phyloP scores from a whole-genome alignment of 2,329 filamentous ascomycete species.

The Paraphaeosphaeria minitans region DNA sequence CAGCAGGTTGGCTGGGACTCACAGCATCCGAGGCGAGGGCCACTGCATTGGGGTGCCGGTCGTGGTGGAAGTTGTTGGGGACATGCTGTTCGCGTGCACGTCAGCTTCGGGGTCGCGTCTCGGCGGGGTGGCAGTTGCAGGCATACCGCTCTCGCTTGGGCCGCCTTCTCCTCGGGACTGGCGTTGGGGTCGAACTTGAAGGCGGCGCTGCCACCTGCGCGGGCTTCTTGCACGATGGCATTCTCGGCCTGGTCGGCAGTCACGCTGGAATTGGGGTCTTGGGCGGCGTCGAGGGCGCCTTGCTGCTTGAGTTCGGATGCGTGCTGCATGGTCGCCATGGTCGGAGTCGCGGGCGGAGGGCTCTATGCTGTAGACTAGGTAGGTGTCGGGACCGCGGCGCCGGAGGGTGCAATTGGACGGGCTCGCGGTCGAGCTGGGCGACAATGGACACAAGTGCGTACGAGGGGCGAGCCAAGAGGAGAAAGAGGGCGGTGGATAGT shows the following conservation, averaged over 20 bases:
- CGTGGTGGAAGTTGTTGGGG: conserved; percentile 67
- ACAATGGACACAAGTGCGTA: neutral
- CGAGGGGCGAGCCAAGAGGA: neutral
- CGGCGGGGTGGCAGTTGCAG: conserved; percentile 6
- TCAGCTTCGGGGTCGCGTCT: neutral
- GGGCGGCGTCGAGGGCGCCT: conserved; percentile 77
- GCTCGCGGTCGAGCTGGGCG: conserved; percentile 5
- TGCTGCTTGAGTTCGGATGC: conserved; percentile 77
- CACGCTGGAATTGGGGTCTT: conserved; percentile 70
- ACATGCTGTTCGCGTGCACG: conserved; percentile 55
- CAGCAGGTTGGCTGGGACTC: conserved; percentile 23
- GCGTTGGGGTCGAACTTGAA: conserved; percentile 89
- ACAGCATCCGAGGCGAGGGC: conserved; percentile 78
- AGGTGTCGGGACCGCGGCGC: neutral
- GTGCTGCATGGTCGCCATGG: conserved; percentile 37
- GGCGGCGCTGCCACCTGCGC: conserved; percentile 76
- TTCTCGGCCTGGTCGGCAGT: conserved; percentile 73
- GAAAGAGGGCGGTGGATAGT: neutral
- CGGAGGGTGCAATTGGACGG: conserved; percentile 7
- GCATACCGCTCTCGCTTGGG: conserved; percentile 76
- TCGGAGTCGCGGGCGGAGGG: neutral
- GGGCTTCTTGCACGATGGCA: conserved; percentile 76
- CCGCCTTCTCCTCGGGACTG: conserved; percentile 79
- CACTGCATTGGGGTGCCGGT: conserved; percentile 66
- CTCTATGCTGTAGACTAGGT: neutral